Conservation (phyloP, 352 stramenopile genomes). For the Phytopythium montanum region DNA sequence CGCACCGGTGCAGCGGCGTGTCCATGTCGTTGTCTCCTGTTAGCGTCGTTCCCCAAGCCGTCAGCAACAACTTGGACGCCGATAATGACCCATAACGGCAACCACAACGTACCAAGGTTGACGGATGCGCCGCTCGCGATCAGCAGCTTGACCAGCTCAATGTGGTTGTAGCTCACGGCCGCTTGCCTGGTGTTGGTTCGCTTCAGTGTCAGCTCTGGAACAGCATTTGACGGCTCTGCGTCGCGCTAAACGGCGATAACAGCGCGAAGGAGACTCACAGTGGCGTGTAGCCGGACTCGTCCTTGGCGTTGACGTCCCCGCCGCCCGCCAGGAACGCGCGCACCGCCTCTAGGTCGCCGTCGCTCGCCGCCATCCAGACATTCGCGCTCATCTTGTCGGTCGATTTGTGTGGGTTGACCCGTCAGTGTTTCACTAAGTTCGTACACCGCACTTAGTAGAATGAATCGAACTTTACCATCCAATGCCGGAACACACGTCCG, state of each 20-base stretch:
- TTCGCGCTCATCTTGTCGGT: conserved; percentile 26
- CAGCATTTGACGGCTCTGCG: neutral
- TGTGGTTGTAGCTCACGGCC: conserved; percentile 67
- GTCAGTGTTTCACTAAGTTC: neutral
- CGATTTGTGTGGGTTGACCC: neutral
- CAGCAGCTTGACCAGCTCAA: conserved; percentile 48
- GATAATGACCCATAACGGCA: neutral
- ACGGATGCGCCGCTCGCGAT: conserved; percentile 38
- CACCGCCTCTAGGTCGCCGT: conserved; percentile 54
- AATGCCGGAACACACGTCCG: neutral
- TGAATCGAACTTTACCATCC: neutral
- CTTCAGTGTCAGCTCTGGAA: neutral
- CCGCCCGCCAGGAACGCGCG: conserved; percentile 40
- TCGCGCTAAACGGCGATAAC: neutral
- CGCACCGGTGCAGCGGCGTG: conserved; percentile 60
- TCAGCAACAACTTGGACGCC: neutral
- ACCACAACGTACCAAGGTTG: conserved; percentile 27
- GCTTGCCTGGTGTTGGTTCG: conserved; percentile 31
- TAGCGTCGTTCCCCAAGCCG: neutral
- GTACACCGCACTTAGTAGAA: neutral
- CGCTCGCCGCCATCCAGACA: conserved; percentile 59
- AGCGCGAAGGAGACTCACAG: conserved; percentile 29
- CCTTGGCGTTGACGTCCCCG: conserved; percentile 46
- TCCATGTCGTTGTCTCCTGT: conserved; percentile 59
- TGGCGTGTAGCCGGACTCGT: conserved; percentile 68